Evolutionary conservation across 225 moss, liverwort and hornwort species (phyloP).

Genomic region (Marchantia polymorpha): DNA sequence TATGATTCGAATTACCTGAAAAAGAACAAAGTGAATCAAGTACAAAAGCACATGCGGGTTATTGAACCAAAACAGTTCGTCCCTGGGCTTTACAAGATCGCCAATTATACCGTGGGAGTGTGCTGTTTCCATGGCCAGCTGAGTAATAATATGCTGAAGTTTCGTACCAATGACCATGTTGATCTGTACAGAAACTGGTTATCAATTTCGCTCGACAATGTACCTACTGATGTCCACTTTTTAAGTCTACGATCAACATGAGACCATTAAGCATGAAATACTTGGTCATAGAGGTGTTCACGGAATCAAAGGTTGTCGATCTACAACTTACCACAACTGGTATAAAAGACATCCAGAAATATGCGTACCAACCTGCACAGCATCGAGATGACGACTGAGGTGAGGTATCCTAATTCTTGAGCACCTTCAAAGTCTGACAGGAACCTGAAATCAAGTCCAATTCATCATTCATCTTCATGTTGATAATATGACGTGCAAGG

Average conservation of each 20-base stretch:
- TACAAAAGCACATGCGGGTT: constrained; percentile 58
- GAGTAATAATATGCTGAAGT: constrained; percentile 72
- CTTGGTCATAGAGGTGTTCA: not conserved
- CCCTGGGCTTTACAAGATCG: constrained; percentile 56
- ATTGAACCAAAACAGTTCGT: constrained; percentile 83
- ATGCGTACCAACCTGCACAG: constrained; percentile 84
- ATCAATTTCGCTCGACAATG: not conserved
- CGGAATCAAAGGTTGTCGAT: not conserved
- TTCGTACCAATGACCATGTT: constrained; percentile 72
- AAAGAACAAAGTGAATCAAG: constrained; percentile 84
- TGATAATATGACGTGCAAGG: too few species aligned
- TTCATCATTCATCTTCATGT: too few species aligned
- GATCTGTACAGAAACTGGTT: constrained; percentile 44
- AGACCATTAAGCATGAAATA: not conserved
- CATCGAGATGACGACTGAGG: not conserved
- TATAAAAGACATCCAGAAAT: constrained; percentile 94
- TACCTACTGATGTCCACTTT: not conserved
- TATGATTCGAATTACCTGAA: constrained; percentile 55
- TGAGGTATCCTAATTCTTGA: not conserved
- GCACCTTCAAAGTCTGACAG: not conserved
- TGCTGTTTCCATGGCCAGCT: constrained; percentile 47
- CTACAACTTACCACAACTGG: constrained; percentile 61
- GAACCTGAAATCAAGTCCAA: not conserved
- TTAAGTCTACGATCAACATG: not conserved
- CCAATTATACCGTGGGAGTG: constrained; percentile 42